These are phyloP conservation scores for Apophysomyces variabilis DNA, from an alignment of 371 early-diverging fungal species.

Conservation along the genomic window DNA sequence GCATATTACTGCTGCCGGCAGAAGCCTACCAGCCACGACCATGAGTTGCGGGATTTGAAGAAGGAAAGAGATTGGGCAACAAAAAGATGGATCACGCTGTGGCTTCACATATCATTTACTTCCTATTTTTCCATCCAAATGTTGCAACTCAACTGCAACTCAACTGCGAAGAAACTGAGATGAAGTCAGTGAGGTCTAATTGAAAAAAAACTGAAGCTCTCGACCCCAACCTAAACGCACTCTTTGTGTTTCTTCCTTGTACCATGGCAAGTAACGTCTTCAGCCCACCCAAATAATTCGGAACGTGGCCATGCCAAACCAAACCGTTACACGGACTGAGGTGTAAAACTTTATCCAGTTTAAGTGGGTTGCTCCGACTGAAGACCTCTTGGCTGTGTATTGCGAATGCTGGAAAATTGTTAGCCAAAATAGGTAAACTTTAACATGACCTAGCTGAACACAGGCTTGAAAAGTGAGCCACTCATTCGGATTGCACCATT, in stretches of 20 bases:
- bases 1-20: constrained; percentile 42
- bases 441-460: no score
- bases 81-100: not conserved
- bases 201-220: no score
- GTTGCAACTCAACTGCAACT: not conserved
- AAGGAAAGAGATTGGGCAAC: not conserved
- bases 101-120: constrained; percentile 5
- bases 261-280: not conserved
- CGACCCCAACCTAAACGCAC: no score
- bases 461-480: no score
- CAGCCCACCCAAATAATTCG: not conserved
- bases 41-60: constrained; percentile 7
- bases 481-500: no score
- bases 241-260: no score
- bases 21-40: constrained; percentile 21
- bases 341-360: constrained; percentile 7
- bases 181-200: no score
- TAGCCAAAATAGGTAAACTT: no score
- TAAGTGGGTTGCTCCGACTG: not conserved
- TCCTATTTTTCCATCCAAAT: not conserved
- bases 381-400: no score
- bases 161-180: not conserved
- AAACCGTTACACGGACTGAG: not conserved
- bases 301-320: not conserved
- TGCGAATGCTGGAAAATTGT: no score